Evolutionary conservation across 805 yeast genomes (phyloP).

Genomic region (Spathaspora arborariae): DNA sequence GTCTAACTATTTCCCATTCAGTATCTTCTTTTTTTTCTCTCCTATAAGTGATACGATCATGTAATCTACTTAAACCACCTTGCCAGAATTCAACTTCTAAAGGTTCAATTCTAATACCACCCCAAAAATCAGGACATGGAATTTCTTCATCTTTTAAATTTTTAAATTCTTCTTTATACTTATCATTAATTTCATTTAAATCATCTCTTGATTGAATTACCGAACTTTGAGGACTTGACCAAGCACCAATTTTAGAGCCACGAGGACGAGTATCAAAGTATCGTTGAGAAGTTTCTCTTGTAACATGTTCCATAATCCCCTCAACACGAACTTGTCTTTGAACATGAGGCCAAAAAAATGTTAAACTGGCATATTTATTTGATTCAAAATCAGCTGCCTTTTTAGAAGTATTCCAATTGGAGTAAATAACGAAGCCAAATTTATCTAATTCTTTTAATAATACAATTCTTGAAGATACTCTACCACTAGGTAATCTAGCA

Average conservation of each 20-base stretch:
- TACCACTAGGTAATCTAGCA: conserved; percentile 83
- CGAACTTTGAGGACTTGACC: conserved; percentile 89
- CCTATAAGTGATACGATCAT: conserved; percentile 77
- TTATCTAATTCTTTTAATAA: conserved; percentile 86
- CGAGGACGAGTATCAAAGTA: conserved; percentile 88
- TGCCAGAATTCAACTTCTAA: conserved; percentile 96
- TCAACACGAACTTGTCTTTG: conserved; percentile 95
- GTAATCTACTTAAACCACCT: conserved; percentile 85
- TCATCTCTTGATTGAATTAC: conserved; percentile 55
- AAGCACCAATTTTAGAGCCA: conserved; percentile 92
- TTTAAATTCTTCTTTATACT: conserved; percentile 54
- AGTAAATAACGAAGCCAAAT: conserved; percentile 79
- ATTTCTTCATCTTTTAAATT: conserved; percentile 55
- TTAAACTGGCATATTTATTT: conserved; percentile 78
- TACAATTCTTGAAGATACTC: conserved; percentile 80
- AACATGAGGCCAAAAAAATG: conserved; percentile 86
- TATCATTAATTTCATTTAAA: conserved; percentile 50
- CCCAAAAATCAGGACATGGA: conserved; percentile 95
- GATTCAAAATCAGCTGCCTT: conserved; percentile 67
- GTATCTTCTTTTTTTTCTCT: conserved; percentile 45
- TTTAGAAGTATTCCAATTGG: conserved; percentile 88
- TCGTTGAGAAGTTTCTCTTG: conserved; percentile 66
- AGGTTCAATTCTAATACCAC: conserved; percentile 86
- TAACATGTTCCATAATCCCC: conserved; percentile 73
- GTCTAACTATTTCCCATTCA: conserved; percentile 62